Evolutionary conservation across 805 yeast genomes (phyloP).

Genomic region (Danielia oregonensis): DNA sequence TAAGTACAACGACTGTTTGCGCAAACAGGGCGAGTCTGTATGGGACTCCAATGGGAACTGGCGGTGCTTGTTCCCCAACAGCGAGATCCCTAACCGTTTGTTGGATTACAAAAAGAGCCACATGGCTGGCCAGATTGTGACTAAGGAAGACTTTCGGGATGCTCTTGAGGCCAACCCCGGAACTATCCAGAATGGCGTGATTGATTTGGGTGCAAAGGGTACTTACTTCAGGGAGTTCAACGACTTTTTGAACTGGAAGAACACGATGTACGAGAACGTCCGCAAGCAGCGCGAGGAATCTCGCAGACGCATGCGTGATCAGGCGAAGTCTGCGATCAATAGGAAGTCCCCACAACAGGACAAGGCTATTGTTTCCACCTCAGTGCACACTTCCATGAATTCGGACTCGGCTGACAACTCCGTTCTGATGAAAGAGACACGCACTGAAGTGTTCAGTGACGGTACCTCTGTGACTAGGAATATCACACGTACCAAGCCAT

Average conservation of each 20-base stretch:
- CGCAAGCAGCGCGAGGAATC: constrained; percentile 29
- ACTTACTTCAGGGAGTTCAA: constrained; percentile 62
- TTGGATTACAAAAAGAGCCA: constrained; percentile 24
- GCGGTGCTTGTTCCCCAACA: constrained; percentile 82
- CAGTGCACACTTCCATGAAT: constrained; percentile 22
- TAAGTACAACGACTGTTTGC: constrained; percentile 61
- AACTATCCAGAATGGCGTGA: constrained; percentile 10
- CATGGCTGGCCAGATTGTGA: constrained; percentile 31
- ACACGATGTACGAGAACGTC: constrained; percentile 48
- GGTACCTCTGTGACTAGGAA: constrained; percentile 34
- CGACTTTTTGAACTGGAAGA: constrained; percentile 64
- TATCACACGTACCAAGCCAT: constrained; percentile 29
- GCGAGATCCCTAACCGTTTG: constrained; percentile 30
- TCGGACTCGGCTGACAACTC: constrained; percentile 27
- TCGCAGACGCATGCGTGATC: constrained; percentile 1
- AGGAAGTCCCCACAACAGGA: background rate
- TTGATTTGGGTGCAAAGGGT: constrained; percentile 49
- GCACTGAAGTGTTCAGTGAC: constrained; percentile 32
- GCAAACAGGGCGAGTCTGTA: constrained; percentile 61
- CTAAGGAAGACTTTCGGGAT: constrained; percentile 56
- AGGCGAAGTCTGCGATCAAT: background rate
- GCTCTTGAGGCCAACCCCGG: constrained; percentile 7
- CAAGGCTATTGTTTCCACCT: constrained; percentile 22
- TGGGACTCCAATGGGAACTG: constrained; percentile 88
- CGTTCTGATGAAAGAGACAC: constrained; percentile 26